Evolutionary conservation across 441 rosid species (phyloP).

Genomic region (Biscutella auriculata): DNA sequence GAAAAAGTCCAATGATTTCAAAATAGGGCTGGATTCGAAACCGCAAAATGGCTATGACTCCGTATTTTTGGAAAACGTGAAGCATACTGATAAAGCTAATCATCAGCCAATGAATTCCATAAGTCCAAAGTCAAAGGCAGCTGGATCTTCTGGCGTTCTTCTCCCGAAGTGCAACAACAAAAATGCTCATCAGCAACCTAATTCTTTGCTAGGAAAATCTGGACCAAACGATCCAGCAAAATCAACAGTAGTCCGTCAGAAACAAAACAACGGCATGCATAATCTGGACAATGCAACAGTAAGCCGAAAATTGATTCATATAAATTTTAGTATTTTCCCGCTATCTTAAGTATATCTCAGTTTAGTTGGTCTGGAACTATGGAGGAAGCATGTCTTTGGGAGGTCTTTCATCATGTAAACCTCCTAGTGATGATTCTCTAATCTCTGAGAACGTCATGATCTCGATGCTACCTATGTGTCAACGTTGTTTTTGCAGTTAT

Average conservation of each 20-base stretch:
- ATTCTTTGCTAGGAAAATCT: slow-evolving; percentile 39
- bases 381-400: background rate
- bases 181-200: slow-evolving; percentile 31
- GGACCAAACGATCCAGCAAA: slow-evolving; percentile 27
- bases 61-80: slow-evolving; percentile 29
- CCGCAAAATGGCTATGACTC: slow-evolving; percentile 37
- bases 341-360: background rate
- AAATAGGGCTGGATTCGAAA: slow-evolving; percentile 30
- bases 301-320: slow-evolving; percentile 32
- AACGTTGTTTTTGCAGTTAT: background rate
- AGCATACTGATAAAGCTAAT: slow-evolving; percentile 41
- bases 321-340: slow-evolving; percentile 37
- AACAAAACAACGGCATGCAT: slow-evolving; percentile 45
- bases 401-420: slow-evolving; percentile 3
- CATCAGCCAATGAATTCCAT: slow-evolving; percentile 29
- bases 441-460: background rate
- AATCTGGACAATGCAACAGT: slow-evolving; percentile 48
- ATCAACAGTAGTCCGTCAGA: slow-evolving; percentile 28
- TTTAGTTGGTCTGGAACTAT: background rate
- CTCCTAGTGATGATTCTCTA: background rate
- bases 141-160: slow-evolving; percentile 29
- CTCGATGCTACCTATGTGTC: background rate
- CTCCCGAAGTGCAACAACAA: slow-evolving; percentile 42
- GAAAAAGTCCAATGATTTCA: slow-evolving; percentile 45
- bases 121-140: slow-evolving; percentile 41